Percentiles rank a stretch among this genome's conserved stretches.
These are phyloP conservation scores for Macrophomina pseudophaseolina DNA, from an alignment of 2,329 filamentous ascomycete genomes.

Conservation along the genomic window DNA sequence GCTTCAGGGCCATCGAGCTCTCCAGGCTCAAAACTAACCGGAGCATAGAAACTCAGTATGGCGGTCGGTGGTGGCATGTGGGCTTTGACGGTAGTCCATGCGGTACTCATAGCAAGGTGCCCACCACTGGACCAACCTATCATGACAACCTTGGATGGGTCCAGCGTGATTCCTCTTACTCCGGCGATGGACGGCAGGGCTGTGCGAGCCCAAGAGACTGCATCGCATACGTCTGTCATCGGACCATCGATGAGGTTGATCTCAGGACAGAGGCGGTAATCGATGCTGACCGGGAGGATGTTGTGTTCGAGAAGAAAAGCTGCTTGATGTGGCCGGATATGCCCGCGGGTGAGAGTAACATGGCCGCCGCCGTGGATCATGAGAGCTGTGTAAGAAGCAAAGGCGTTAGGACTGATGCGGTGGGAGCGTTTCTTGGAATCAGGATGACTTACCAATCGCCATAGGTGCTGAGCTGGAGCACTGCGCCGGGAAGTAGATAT, in stretches of 20 bases:
- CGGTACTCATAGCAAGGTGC: not conserved
- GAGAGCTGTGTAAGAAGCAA: slow-evolving; percentile 37
- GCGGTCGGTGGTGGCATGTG: not conserved
- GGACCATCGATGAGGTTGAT: slow-evolving; percentile 53
- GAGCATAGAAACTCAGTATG: not conserved
- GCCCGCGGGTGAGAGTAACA: slow-evolving; percentile 47
- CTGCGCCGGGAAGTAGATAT: not conserved
- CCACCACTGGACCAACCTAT: not conserved
- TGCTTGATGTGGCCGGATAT: slow-evolving; percentile 47
- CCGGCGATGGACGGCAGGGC: slow-evolving; percentile 37
- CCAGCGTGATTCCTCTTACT: not conserved
- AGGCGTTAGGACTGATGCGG: too few species aligned
- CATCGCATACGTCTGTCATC: slow-evolving; percentile 53
- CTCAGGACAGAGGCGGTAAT: slow-evolving; percentile 59
- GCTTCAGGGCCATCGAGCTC: not conserved
- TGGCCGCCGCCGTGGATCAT: slow-evolving; percentile 56
- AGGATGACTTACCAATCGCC: not conserved
- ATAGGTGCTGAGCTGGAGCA: not conserved
- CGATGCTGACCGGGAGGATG: slow-evolving; percentile 55
- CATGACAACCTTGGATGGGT: not conserved
- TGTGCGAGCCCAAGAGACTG: slow-evolving; percentile 48
- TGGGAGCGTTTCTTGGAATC: too few species aligned
- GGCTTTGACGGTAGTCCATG: not conserved
- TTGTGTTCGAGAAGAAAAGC: slow-evolving; percentile 45
- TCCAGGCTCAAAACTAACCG: not conserved